Evolutionary conservation across 2,329 filamentous ascomycete genomes (phyloP).

Genomic region (Rhinocladiella similis): DNA sequence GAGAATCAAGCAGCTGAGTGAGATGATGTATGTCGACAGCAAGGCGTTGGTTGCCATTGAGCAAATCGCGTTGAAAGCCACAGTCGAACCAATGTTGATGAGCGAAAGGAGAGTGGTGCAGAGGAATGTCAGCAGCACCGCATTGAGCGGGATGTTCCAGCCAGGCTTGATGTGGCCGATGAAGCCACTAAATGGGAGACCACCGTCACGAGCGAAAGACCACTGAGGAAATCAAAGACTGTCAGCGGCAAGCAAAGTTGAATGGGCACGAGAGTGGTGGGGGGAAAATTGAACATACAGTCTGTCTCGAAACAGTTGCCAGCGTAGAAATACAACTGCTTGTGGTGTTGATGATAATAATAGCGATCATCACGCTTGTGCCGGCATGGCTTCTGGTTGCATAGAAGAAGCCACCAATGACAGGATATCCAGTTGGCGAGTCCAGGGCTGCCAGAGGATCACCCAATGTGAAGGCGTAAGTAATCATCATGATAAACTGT

Average conservation of each 20-base stretch:
- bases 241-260: too few species aligned
- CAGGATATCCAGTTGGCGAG: neutral
- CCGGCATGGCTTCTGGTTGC: neutral
- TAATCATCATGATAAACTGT: neutral
- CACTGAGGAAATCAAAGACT: slow-evolving; percentile 36
- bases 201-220: slow-evolving; percentile 63
- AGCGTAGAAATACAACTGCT: neutral
- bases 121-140: slow-evolving; percentile 43
- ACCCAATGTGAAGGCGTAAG: neutral
- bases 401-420: neutral
- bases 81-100: slow-evolving; percentile 33
- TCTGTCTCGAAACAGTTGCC: slow-evolving; percentile 1
- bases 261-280: neutral
- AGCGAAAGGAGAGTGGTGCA: slow-evolving; percentile 44
- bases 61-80: slow-evolving; percentile 43
- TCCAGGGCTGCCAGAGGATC: neutral
- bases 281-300: neutral
- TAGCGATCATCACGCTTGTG: neutral
- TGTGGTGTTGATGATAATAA: slow-evolving; percentile 1
- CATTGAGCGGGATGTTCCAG: slow-evolving; percentile 40
- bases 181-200: slow-evolving; percentile 58
- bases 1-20: slow-evolving; percentile 47
- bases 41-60: slow-evolving; percentile 36
- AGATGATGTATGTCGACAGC: slow-evolving; percentile 39
- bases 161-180: slow-evolving; percentile 35